phyloP scores from a whole-genome alignment of 2,329 filamentous ascomycete genomes.

The Microsporum canis region DNA sequence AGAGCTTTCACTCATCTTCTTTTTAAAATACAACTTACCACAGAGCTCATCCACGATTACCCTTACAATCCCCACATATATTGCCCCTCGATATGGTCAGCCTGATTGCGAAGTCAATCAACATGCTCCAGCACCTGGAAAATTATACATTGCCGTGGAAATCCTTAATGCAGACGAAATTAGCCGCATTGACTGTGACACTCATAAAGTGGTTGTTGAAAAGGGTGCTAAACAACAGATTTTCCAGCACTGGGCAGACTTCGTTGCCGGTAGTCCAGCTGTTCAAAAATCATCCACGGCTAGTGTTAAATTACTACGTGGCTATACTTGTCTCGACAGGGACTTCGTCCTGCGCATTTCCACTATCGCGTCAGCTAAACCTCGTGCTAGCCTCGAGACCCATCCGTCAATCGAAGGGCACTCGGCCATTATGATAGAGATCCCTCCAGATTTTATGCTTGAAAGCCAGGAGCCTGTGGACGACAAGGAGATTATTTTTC shows the following conservation, averaged over 20 bases:
- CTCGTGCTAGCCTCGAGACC: constrained; percentile 5
- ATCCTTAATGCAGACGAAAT: neutral
- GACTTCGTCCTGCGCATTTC: neutral
- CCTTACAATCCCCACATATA: constrained; percentile 3
- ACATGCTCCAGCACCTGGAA: neutral
- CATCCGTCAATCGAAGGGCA: constrained; percentile 6
- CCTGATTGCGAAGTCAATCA: neutral
- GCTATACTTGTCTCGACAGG: neutral
- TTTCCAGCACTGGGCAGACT: constrained; percentile 5
- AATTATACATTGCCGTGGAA: neutral
- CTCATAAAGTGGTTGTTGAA: neutral
- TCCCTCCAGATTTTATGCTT: constrained; percentile 7
- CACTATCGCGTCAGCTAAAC: neutral
- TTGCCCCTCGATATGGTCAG: constrained; percentile 7
- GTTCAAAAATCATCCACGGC: neutral
- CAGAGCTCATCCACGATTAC: neutral
- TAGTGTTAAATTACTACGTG: neutral
- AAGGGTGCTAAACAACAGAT: neutral
- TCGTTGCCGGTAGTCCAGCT: neutral
- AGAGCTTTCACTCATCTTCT: constrained; percentile 4
- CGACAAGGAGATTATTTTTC: constrained; percentile 8
- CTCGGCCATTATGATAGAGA: constrained; percentile 5
- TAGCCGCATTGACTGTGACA: neutral
- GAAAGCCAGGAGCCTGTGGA: neutral
- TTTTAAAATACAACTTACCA: constrained; percentile 7